Percentiles rank a stretch among this genome's conserved stretches.
Conservation (phyloP, 768 basidiomycete genomes). For the Amanita pallidorosea region DNA sequence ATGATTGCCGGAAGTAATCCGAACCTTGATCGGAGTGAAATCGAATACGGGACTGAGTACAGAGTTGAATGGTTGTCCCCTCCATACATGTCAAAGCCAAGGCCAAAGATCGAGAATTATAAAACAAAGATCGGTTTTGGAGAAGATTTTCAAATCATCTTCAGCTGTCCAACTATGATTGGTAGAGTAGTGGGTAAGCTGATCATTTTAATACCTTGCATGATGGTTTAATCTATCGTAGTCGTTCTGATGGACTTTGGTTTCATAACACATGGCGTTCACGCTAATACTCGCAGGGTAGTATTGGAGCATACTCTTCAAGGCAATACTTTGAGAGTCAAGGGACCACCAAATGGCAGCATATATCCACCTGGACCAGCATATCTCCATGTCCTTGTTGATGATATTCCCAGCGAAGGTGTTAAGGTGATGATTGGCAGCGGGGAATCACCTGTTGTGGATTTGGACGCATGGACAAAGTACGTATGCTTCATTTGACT, state of each 20-base stretch:
- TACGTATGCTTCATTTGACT: conserved; percentile 21
- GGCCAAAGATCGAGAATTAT: conserved; percentile 37
- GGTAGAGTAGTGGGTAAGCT: conserved; percentile 40
- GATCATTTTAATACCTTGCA: not conserved
- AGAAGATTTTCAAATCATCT: conserved; percentile 32
- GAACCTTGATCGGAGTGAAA: conserved; percentile 66
- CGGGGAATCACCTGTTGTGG: conserved; percentile 48
- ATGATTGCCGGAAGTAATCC: conserved; percentile 83
- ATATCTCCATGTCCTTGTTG: conserved; percentile 58
- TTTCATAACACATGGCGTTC: conserved; percentile 70
- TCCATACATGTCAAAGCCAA: conserved; percentile 57
- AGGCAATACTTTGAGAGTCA: conserved; percentile 41
- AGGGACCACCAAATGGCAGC: conserved; percentile 49
- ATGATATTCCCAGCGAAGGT: conserved; percentile 57
- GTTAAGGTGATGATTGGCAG: conserved; percentile 58
- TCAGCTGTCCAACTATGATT: conserved; percentile 25
- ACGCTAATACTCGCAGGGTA: conserved; percentile 68
- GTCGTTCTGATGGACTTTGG: conserved; percentile 76
- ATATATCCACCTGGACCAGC: conserved; percentile 79
- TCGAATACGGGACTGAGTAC: conserved; percentile 77
- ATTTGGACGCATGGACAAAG: conserved; percentile 47
- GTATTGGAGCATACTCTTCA: conserved; percentile 37
- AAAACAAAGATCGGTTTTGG: conserved; percentile 33
- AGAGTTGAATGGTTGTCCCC: conserved; percentile 81
- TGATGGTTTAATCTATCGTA: conserved; percentile 15